Base-by-base conservation (phyloP, 2,329 filamentous ascomycete species). In the Fusarium goolgardi region DNA sequence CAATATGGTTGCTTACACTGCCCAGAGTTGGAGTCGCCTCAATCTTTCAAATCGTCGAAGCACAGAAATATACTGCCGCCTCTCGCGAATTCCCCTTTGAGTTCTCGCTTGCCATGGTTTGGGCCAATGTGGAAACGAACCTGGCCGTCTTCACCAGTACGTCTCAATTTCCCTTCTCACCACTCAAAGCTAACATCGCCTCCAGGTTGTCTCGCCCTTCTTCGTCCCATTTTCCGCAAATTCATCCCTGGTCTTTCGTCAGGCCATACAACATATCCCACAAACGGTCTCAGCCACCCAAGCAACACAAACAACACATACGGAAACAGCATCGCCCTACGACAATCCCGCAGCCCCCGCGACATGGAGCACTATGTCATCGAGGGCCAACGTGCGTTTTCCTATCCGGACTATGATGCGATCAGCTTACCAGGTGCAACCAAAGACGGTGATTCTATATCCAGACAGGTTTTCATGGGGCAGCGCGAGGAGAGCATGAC, bases 201-300 rank as follows among this genome's bases (percentile, higher is more conserved):
- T 11, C 2, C 12, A 56, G 65, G 65, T 18, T 65, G 65, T 13
- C 55, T 68, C 9, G 60, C 55, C 32, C 60, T 68, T 7, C 65
- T 68, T 7, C 60, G 65, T 7, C 65, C 65, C 2, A 68, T 68
- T 4, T 69, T 68, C 25, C 65, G 65, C 51, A 68, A 69, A 31
- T 53, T 69, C 20, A 65, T 68, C 15, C 65, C 65, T 9, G 65
- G 65, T 5, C 52, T 68, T 2, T 59, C 52, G 3, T 46, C 55
- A 0, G 65, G 65, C 43, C 44, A 61, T 12, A 69, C 46, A 5
- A 69, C 39, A 8, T 69, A 69, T 13, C 50, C 52, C 6, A 18
- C 58, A 23, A 65, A 67, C 32, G 51, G 65, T 10, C 60, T 46
- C 23, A 68, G 65, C 29, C 59, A 67, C 7, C 59, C 55, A 12